Base-by-base conservation (phyloP, 2,329 filamentous ascomycete genomes). In the Aspergillus sp. region DNA sequence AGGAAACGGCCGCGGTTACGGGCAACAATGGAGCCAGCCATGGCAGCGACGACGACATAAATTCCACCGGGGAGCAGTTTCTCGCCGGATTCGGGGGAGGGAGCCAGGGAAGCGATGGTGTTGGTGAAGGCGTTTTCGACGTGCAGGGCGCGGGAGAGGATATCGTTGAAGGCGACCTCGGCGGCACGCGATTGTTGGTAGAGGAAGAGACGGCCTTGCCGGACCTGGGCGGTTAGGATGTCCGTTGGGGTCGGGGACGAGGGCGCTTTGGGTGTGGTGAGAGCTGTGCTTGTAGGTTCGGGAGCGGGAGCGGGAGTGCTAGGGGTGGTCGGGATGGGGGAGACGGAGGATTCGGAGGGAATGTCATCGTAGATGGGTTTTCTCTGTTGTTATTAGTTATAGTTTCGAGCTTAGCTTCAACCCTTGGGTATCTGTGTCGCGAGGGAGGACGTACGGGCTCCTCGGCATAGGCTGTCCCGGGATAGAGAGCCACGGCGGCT, bases 11-110 rank as follows among this genome's bases (percentile, higher is more conserved):
- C 93, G 70, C 94, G 89, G 83, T 96, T 96, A 66, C 94, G 88
- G 59, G 91, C 88, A 59, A 97, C 83, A 76, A 99, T 98, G 78
- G 88, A 93, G 69, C 94, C 95, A 41, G 95, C 92, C 93, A 99
- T 97, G 71, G 92, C 89, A 47, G 93, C 90, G 52, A 99, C 93
- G 31, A 97, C 86, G 51, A 98, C 93, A 81, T 98, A 98, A 69
- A 98, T 87, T 62, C 88, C 84, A 28, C 94, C 94, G 38, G 95
- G 95, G 80, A 98, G 89, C 60, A 99, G 85, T 74, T 89, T 88
- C 83, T 99, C 95, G 76, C 91, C 91, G 63, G 88, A 91, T 79
- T 94, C 90, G 72, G 89, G 89, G 43, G 93, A 84, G 31, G 95
- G 95, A 22, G 93, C 95, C 45, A 99, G 86, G 23, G 91, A 93